phyloP scores from a whole-genome alignment of 2,329 filamentous ascomycete species.

The Pseudogymnoascus sp. region DNA sequence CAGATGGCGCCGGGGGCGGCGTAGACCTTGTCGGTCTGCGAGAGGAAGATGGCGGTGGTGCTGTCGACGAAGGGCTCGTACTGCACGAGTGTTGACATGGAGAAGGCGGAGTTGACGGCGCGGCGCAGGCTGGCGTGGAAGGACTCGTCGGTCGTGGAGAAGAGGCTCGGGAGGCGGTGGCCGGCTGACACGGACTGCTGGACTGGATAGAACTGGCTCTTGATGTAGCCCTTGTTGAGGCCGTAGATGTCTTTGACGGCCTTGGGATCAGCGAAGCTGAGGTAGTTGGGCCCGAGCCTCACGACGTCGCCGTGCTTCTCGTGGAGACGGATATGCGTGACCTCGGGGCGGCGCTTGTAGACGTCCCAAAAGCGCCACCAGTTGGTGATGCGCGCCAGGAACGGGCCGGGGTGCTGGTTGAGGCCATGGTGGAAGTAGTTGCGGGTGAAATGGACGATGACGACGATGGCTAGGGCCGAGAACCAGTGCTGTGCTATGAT shows the following conservation, averaged over 20 bases:
- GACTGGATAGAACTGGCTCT: constrained; percentile 75
- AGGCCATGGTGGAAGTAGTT: constrained; percentile 49
- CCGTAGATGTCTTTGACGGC: constrained; percentile 73
- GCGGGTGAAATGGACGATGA: constrained; percentile 36
- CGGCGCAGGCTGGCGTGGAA: constrained; percentile 70
- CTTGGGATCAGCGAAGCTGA: constrained; percentile 66
- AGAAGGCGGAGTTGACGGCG: constrained; percentile 67
- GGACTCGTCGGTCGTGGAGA: constrained; percentile 65
- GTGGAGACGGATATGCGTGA: constrained; percentile 61
- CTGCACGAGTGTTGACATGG: constrained; percentile 67
- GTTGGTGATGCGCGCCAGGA: constrained; percentile 59
- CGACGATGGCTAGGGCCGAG: constrained; percentile 26
- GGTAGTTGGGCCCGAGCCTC: constrained; percentile 61
- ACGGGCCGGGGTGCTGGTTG: constrained; percentile 64
- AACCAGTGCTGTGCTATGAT: constrained; percentile 34
- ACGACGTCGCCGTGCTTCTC: constrained; percentile 65
- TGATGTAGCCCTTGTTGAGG: constrained; percentile 70
- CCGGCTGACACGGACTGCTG: constrained; percentile 67
- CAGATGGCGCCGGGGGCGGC: constrained; percentile 36
- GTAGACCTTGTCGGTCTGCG: constrained; percentile 49
- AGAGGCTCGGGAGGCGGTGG: constrained; percentile 59
- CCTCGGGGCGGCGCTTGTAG: constrained; percentile 53
- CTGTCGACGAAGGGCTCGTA: constrained; percentile 76
- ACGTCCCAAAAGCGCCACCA: constrained; percentile 70
- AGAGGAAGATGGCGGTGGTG: constrained; percentile 62